phyloP scores from a whole-genome alignment of 2,329 filamentous ascomycete genomes.

The Fusarium napiforme region DNA sequence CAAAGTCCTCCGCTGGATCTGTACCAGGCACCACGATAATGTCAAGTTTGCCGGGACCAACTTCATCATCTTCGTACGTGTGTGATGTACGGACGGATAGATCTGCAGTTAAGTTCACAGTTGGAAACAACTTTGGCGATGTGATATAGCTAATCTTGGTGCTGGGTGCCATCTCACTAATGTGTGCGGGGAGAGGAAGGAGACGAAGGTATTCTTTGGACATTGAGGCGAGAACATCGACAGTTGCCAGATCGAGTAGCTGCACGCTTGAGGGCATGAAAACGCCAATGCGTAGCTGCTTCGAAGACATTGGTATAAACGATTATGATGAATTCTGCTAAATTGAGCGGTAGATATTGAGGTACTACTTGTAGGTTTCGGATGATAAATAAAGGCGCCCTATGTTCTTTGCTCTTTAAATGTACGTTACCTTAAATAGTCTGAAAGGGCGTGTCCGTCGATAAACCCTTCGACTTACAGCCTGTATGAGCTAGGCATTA shows the following conservation, averaged over 20 bases:
- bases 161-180: constrained; percentile 55
- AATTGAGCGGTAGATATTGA: neutral
- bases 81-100: constrained; percentile 55
- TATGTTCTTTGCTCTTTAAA: neutral
- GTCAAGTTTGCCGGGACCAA: constrained; percentile 62
- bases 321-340: neutral
- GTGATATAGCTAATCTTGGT: constrained; percentile 61
- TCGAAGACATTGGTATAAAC: constrained; percentile 22
- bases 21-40: constrained; percentile 63
- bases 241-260: constrained; percentile 61
- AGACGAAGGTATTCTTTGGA: constrained; percentile 56
- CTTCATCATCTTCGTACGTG: constrained; percentile 56
- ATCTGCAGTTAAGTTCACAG: constrained; percentile 56
- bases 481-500: constrained; percentile 16
- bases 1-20: constrained; percentile 52
- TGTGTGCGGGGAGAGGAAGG: constrained; percentile 49
- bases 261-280: constrained; percentile 61
- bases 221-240: constrained; percentile 62
- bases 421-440: constrained; percentile 4
- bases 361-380: neutral
- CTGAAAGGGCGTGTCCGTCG: neutral
- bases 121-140: constrained; percentile 48
- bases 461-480: neutral
- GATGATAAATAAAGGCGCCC: neutral
- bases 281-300: constrained; percentile 59